Conservation (phyloP, 2,329 filamentous ascomycete genomes). For the Arthrobotrys pseudoclavata region DNA sequence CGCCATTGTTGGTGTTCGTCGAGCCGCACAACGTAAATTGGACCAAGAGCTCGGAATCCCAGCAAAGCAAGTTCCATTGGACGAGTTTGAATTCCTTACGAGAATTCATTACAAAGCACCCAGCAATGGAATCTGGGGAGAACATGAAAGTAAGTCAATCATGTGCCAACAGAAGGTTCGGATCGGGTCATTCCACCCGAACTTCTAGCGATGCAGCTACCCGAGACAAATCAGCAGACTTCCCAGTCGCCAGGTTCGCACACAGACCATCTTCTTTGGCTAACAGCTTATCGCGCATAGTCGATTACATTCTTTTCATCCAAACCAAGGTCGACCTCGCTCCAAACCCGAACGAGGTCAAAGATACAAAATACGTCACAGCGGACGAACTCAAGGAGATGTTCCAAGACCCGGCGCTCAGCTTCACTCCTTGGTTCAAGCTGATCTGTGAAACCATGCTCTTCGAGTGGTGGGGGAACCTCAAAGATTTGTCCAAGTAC, state of each 20-base stretch:
- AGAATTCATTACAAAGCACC: conserved; percentile 98
- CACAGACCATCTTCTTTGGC: neutral
- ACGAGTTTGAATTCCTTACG: conserved; percentile 93
- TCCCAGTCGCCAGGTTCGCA: conserved; percentile 14
- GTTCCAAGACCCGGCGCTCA: conserved; percentile 83
- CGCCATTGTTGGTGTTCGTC: conserved; percentile 87
- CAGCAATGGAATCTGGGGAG: conserved; percentile 97
- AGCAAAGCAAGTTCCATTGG: conserved; percentile 86
- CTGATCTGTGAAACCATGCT: conserved; percentile 98
- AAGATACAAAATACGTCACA: conserved; percentile 85
- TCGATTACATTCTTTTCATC: conserved; percentile 99
- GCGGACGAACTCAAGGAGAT: conserved; percentile 84
- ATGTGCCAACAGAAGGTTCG: conserved; percentile 25
- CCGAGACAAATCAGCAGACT: conserved; percentile 51
- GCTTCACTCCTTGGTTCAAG: conserved; percentile 99
- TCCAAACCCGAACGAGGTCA: conserved; percentile 88
- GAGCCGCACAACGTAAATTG: conserved; percentile 91
- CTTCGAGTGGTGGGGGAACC: conserved; percentile 95
- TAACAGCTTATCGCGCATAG: conserved; percentile 67
- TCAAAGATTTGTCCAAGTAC: conserved; percentile 88
- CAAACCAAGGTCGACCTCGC: conserved; percentile 89
- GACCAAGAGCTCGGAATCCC: conserved; percentile 96
- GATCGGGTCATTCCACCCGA: conserved; percentile 33
- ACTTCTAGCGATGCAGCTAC: conserved; percentile 47
- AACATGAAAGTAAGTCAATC: conserved; percentile 86